Evolutionary conservation across 306 rosid species (phyloP), one percentile per base, ranked within the genome.

Genomic region (Quercus engelmannii): DNA sequence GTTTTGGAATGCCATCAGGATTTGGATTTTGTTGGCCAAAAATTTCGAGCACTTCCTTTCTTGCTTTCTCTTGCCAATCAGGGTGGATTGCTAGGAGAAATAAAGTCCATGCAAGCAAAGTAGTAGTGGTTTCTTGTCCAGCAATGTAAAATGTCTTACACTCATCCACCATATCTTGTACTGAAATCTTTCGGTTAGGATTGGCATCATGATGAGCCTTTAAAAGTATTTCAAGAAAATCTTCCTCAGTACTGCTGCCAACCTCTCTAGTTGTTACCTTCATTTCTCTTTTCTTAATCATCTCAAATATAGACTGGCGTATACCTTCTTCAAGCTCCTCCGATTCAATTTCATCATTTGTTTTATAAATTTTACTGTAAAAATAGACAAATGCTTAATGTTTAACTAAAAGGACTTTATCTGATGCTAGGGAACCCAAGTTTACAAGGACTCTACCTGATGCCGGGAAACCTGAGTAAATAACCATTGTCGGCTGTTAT

Each of bases 61-160:
- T 75, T 62, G 83, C 83, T 51, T 75, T 55, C 21, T 69, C 83
- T 79, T 83, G 87, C 87, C 87, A 83, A 14, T 83, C 83, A 4
- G 81, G 2, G 46, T 41, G 46, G 46, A 41, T 41, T 41, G 46
- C 46, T 41, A 8, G 46, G 12, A 41, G 46, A 41, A 41, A 41
- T 41, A 41, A 1, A 41, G 46, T 41, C 46, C 46, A 41, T 1
- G 46, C 12, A 41, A 41, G 46, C 46, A 41, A 41, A 41, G 46
- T 41, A 41, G 46, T 41, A 41, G 46, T 41, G 46, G 46, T 41
- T 41, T 41, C 46, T 41, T 41, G 46, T 41, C 46, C 46, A 41
- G 46, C 46, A 41, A 8, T 41, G 46, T 41, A 41, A 41, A 41
- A 41, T 8, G 46, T 41, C 46, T 41, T 8, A 41, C 46, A 41